Conservation (phyloP, 345 rosid genomes). For the Eucalyptus sp. region DNA sequence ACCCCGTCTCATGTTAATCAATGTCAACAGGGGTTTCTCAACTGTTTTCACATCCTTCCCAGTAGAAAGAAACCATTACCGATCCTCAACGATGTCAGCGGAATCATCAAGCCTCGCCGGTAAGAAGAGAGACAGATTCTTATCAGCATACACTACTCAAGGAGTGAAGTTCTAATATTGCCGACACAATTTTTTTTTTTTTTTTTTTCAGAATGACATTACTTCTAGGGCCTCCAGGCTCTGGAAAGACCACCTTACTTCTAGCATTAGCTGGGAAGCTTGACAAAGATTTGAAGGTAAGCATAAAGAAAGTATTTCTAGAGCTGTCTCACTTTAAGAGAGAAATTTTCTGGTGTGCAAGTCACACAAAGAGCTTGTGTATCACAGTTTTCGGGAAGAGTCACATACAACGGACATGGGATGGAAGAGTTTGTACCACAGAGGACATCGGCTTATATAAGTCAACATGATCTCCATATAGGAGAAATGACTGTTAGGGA, state of each 20-base stretch:
- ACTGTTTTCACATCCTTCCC: slow-evolving; percentile 28
- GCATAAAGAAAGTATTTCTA: not conserved
- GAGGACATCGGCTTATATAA: slow-evolving; percentile 50
- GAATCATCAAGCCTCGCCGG: slow-evolving; percentile 51
- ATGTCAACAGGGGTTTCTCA: slow-evolving; percentile 25
- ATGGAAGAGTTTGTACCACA: slow-evolving; percentile 62
- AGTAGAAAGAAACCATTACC: slow-evolving; percentile 34
- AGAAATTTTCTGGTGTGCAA: not conserved
- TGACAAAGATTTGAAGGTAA: slow-evolving; percentile 36
- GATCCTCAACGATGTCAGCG: slow-evolving; percentile 32
- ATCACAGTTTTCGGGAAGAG: slow-evolving; percentile 41
- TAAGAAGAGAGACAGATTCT: not conserved
- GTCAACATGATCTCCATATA: slow-evolving; percentile 50
- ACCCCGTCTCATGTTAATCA: not conserved
- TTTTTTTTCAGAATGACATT: slow-evolving; percentile 33
- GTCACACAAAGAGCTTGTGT: not conserved
- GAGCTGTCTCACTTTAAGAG: not conserved
- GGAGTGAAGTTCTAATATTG: not conserved
- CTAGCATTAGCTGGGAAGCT: slow-evolving; percentile 51
- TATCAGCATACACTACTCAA: not conserved
- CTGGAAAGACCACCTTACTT: slow-evolving; percentile 49
- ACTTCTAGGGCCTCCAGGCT: slow-evolving; percentile 52
- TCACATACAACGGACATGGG: slow-evolving; percentile 49
- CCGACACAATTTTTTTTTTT: not conserved
- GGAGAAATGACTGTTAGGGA: slow-evolving; percentile 65